Evolutionary conservation across 441 rosid genomes (phyloP).

Genomic region (Capsella rubella): DNA sequence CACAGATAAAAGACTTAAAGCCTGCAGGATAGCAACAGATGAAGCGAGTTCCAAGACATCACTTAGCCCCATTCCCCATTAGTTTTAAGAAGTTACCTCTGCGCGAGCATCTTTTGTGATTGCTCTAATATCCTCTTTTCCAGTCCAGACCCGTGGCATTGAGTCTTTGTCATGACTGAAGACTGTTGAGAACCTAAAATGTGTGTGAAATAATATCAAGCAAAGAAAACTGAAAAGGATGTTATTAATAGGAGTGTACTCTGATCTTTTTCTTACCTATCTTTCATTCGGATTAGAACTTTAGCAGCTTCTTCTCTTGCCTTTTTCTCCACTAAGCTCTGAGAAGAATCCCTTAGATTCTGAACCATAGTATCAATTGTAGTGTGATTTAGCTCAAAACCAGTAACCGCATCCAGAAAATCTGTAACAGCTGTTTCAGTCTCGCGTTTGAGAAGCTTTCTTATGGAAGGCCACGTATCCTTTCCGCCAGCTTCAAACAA

Average conservation of each 20-base stretch:
- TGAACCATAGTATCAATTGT: conserved; percentile 54
- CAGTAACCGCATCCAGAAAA: conserved; percentile 56
- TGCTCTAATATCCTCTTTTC: conserved; percentile 80
- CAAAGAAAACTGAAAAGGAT: conserved; percentile 10
- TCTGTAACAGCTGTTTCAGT: conserved; percentile 58
- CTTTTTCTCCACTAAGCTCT: conserved; percentile 71
- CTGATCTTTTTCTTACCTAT: conserved; percentile 52
- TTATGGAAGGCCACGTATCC: conserved; percentile 78
- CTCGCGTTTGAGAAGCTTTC: conserved; percentile 73
- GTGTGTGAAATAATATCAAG: conserved; percentile 30
- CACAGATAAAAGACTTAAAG: conserved; percentile 70
- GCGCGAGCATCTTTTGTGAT: conserved; percentile 74
- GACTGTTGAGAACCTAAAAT: conserved; percentile 74
- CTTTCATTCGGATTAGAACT: conserved; percentile 82
- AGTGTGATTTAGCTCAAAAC: conserved; percentile 71
- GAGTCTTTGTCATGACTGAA: conserved; percentile 74
- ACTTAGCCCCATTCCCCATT: conserved; percentile 7
- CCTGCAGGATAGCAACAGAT: conserved; percentile 50
- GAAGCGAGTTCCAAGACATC: conserved; percentile 35
- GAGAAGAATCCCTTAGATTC: conserved; percentile 60
- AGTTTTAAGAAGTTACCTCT: conserved; percentile 55
- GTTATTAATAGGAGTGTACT: conserved; percentile 4
- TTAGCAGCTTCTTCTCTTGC: conserved; percentile 84
- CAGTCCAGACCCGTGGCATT: conserved; percentile 89
- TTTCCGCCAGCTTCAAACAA: conserved; percentile 68